Evolutionary conservation across 2,329 filamentous ascomycete species (phyloP), one percentile per base, ranked within the genome.

Genomic region (Aspergillus sergii): DNA sequence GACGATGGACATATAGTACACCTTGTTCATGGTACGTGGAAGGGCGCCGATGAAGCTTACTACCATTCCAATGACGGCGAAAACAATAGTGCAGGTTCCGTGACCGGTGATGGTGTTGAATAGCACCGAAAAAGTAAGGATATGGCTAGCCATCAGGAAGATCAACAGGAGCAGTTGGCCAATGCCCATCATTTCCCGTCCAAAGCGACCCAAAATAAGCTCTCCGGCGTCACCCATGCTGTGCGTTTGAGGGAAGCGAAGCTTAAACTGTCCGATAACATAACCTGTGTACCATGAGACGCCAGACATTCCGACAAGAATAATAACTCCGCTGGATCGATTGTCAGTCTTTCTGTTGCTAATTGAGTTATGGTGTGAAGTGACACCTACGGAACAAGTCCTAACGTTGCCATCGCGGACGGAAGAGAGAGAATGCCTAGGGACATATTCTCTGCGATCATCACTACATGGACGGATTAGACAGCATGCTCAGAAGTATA

Each of bases 81-180:
- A 91, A 2, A 87, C 79, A 58, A 91, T 85, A 4, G 86, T 88
- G 75, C 88, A 91, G 1, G 84, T 82, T 0, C 82, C 85, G 64
- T 89, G 84, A 4, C 85, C 76, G 8, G 87, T 88, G 50, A 92
- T 79, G 55, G 84, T 86, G 68, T 88, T 88, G 75, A 91, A 85
- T 70, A 89, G 86, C 68, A 91, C 89, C 34, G 84, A 84, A 65
- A 91, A 91, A 0, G 88, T 90, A 63, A 91, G 78, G 60, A 90
- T 83, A 76, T 92, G 90, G n/a, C 88, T 90, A 30, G 85, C 88
- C 75, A 89, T 87, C 63, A 90, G 84, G 78, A 92, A 90, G 62
- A 89, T 80, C 43, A 91, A 78, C 72, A 91, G 86, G 19, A 91
- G 75, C 1, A 85, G 76, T 68, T 90, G 88, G 68, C 85, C 88